Base-by-base conservation (phyloP, 768 basidiomycete genomes). In the Pholiota conissans region DNA sequence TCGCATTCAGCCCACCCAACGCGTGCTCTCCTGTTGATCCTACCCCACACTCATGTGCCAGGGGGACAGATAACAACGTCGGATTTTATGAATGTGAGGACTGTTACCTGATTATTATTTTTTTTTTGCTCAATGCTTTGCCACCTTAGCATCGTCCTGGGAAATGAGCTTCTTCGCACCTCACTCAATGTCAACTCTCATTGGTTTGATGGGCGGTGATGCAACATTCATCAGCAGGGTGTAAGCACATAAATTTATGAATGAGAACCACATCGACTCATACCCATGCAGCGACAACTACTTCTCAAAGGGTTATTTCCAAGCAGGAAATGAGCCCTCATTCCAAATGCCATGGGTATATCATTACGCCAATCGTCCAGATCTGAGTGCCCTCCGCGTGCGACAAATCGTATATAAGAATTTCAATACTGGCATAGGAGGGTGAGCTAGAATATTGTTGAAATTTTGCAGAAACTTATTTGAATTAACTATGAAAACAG, bases 121-220 rank as follows among this genome's bases (percentile, higher is more conserved):
- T 0, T 54, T n/a, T 54, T 14, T 29, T 20, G n/a, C 24, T 40
- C 11, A 54, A n/a, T 18, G 11, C 7, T 42, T 47, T 18, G 26
- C 3, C 5, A 26, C n/a, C 6, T 14, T 46, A 81, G 80, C 80
- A 0, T 81, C 80, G 6, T 82, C 81, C 18, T 82, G 80, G 80
- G 79, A 82, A 57, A 78, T 78, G 71, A 79, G 77, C 64, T 80
- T 81, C 67, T 81, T 80, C 56, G 79, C 76, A 2, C 80, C 81
- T 3, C 79, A 82, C 53, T 79, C 79, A 5, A 79, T 81, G 72
- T 68, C 78, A 16, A 79, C 79, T 1, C 62, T 81, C 29, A 66
- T 82, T 29, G 61, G 61, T 14, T 71, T 81, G 3, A 82, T 81
- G 80, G 81, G 80, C 26, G 81, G 81, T 0, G 64, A 71, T 8